Base-by-base conservation (phyloP, 192 early-diverging fungal species). In the Coemansia javaensis region DNA sequence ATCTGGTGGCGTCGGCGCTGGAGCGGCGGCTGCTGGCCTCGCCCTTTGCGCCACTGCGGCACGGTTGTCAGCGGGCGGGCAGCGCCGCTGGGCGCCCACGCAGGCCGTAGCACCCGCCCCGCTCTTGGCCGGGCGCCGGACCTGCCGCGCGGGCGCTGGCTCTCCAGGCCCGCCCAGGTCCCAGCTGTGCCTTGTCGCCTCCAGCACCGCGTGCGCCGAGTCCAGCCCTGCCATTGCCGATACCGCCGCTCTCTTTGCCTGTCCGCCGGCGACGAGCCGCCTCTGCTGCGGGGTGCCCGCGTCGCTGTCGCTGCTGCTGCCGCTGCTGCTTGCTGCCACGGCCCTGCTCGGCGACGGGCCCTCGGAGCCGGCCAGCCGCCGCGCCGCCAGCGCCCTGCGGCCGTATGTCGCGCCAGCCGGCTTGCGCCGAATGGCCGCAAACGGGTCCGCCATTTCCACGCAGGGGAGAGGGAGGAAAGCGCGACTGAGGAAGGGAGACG, bases 391-490 rank as follows among this genome's bases (percentile, higher is more conserved):
- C 23, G 70, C 63, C 32, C 57, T 65, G 45, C 70, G 70, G 16
- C 70, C 70, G 15, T 74, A 74, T 31, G 70, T 74, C 7, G 62
- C 51, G 10, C 50, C 44, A 2, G 53, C 58, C 1, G 70, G 58
- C 40, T 56, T 66, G 44, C 63, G 70, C 11, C 70, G 70, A 44
- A 74, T 45, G 35, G 37, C 62, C 33, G 57, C 50, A 45, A 74
- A 74, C 12, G 70, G 70, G 53, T 74, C 63, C 2, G 59, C 33
- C 70, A 59, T 59, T 41, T 59, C 40, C 13, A 18, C 21, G 20
- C 5, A 18, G 7, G 24, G 21, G 11, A 40, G 21, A 5, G 18
- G 20, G 14, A 18, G 6, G 17, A 39, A 39, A 20, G 37, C 7
- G 16, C 17, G 15, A 0, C 12, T 39, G 16, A 12, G n/a, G n/a